Percentiles rank a stretch among this genome's conserved stretches.
phyloP scores from a whole-genome alignment of 2,329 filamentous ascomycete species.

The Balansia obtecta region DNA sequence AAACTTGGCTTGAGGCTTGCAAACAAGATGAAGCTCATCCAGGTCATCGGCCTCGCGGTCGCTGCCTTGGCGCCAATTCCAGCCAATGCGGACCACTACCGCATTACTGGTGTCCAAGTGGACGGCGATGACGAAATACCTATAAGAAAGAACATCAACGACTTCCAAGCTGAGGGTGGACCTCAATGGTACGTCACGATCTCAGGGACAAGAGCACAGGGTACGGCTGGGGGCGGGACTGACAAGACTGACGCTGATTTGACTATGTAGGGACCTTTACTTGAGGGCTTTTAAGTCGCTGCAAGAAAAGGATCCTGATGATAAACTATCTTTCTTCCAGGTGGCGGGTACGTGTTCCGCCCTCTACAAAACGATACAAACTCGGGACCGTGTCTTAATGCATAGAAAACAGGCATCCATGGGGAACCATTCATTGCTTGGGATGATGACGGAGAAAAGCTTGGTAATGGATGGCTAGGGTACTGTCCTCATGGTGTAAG shows the following conservation, averaged over 20 bases:
- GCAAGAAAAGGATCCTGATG: constrained; percentile 25
- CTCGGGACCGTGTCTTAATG: background rate
- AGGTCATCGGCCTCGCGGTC: constrained; percentile 14
- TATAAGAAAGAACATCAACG: constrained; percentile 33
- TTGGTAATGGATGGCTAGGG: constrained; percentile 21
- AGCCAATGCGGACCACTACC: constrained; percentile 14
- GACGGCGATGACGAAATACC: constrained; percentile 32
- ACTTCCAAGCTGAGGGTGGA: constrained; percentile 27
- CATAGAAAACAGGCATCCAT: constrained; percentile 22
- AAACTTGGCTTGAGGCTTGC: too few relatives aligned
- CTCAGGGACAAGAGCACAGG: background rate
- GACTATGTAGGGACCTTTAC: constrained; percentile 32
- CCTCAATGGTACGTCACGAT: constrained; percentile 28
- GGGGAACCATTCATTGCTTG: constrained; percentile 30
- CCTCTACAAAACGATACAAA: background rate
- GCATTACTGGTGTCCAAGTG: constrained; percentile 28
- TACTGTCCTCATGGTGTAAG: constrained; percentile 37
- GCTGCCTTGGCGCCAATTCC: constrained; percentile 13
- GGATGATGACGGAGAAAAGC: constrained; percentile 24
- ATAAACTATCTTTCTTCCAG: constrained; percentile 37
- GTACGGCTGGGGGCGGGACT: background rate
- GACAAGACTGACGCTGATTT: background rate
- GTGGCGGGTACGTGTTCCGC: constrained; percentile 27
- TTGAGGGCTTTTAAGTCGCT: constrained; percentile 32
- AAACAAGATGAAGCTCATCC: constrained; percentile 10